Evolutionary conservation across 2,329 filamentous ascomycete genomes (phyloP).

Genomic region (Fusarium dimerum): DNA sequence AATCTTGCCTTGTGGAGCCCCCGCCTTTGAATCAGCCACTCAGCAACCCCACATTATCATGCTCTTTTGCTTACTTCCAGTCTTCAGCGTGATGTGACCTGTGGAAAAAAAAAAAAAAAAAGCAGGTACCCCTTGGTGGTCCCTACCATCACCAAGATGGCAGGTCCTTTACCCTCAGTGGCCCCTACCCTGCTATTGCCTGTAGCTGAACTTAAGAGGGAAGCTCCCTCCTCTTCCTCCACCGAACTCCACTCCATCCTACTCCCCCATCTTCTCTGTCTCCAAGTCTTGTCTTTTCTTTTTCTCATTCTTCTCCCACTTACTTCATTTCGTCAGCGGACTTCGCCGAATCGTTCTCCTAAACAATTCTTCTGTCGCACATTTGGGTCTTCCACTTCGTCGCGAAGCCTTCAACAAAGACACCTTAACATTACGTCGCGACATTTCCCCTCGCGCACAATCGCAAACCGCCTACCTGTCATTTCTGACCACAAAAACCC

Average conservation of each 20-base stretch:
- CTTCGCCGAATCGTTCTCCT: background rate
- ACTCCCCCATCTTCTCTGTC: background rate
- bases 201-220: background rate
- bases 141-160: slow-evolving; percentile 19
- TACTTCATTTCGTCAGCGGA: slow-evolving; percentile 1
- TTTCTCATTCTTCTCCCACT: slow-evolving; percentile 4
- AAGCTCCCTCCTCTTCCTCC: slow-evolving; percentile 1
- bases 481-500: slow-evolving; percentile 8
- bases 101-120: background rate
- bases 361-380: background rate
- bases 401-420: too few species aligned
- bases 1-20: slow-evolving; percentile 11
- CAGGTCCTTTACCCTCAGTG: slow-evolving; percentile 20
- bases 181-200: background rate
- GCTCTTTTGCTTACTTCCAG: background rate
- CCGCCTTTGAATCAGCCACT: slow-evolving; percentile 15
- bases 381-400: background rate
- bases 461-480: slow-evolving; percentile 1
- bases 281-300: slow-evolving; percentile 6
- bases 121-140: background rate
- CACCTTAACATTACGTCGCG: background rate
- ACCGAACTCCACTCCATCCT: background rate
- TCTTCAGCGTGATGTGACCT: too few species aligned
- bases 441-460: slow-evolving; percentile 11
- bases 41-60: slow-evolving; percentile 16